Base-by-base conservation (phyloP, 2,329 filamentous ascomycete genomes). In the Coniella vitis region DNA sequence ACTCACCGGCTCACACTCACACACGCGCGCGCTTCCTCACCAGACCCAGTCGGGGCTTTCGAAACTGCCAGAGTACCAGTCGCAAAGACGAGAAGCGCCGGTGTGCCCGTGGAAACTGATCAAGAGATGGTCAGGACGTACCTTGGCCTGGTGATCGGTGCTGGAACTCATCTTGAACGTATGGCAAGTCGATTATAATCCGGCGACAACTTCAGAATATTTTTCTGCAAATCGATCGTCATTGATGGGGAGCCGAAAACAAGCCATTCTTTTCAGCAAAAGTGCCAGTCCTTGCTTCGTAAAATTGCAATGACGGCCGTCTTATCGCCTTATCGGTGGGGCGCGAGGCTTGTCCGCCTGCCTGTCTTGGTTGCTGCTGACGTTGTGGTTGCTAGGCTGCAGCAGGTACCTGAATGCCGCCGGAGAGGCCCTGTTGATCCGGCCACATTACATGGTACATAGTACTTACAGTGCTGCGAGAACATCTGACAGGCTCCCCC, bases 141-240 rank as follows among this genome's bases (percentile, higher is more conserved):
- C 58, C 53, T 59, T 60, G 38, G 51, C 46, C 20, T 45, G 48
- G 19, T 52, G 48, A 48, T 54, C 45, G 40, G 43, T 32, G 13
- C 12, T 31, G 16, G 34, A 32, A 22, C 41, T 34, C 38, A 42
- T 45, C 10, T 34, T 45, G 35, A 31, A 19, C 21, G 10, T 16
- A 14, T 16, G 5, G 31, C 10, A 29, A 10, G 25, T n/a, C 20
- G 13, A 7, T 25, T 13, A n/a, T 7, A 39, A 2, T 22, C 12
- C 22, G 8, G 5, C 13, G 17, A 10, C 12, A n/a, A 13, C n/a
- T 40, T 25, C 20, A 25, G 38, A 38, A 38, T 5, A 39, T 9
- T 22, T 31, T 36, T 14, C 14, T 31, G n/a, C 25, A 10, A 29
- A 29, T 29, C 25, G 25, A 29, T 29, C 13, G 35, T 38, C 13